Evolutionary conservation across 331 rosid genomes (phyloP).

Genomic region (Quercus tomentella): DNA sequence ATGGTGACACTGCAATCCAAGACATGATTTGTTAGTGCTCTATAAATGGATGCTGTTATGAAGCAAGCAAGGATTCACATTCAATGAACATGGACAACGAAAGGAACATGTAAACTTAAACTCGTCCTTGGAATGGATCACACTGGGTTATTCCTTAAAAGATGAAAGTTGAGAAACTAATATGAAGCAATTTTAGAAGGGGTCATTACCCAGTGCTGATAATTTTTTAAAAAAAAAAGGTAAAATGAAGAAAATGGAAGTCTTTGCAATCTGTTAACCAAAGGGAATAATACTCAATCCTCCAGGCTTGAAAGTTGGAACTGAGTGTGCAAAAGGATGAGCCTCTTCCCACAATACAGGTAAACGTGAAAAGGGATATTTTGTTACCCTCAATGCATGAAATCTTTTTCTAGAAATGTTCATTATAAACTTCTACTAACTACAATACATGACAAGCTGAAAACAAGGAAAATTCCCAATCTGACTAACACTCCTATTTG

Average conservation of each 20-base stretch:
- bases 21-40: slow-evolving; percentile 3
- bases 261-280: too few species aligned
- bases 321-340: too few species aligned
- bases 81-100: not conserved
- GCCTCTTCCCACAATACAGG: too few species aligned
- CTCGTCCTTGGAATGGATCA: not conserved
- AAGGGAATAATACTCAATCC: too few species aligned
- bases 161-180: not conserved
- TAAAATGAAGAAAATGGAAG: not conserved
- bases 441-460: not conserved
- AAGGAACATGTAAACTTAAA: not conserved
- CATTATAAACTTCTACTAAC: not conserved
- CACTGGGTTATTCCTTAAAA: not conserved
- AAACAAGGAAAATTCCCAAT: not conserved
- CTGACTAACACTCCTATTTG: not conserved
- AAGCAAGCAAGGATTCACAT: not conserved
- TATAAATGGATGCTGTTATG: not conserved
- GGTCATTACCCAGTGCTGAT: not conserved
- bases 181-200: not conserved
- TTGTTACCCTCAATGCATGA: not conserved
- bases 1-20: slow-evolving; percentile 87
- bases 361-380: not conserved
- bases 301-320: too few species aligned
- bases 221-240: not conserved
- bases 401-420: not conserved